Evolutionary conservation across 345 rosid genomes (phyloP), one percentile per base, ranked within the genome.

Genomic region (Ceriops zippeliana): DNA sequence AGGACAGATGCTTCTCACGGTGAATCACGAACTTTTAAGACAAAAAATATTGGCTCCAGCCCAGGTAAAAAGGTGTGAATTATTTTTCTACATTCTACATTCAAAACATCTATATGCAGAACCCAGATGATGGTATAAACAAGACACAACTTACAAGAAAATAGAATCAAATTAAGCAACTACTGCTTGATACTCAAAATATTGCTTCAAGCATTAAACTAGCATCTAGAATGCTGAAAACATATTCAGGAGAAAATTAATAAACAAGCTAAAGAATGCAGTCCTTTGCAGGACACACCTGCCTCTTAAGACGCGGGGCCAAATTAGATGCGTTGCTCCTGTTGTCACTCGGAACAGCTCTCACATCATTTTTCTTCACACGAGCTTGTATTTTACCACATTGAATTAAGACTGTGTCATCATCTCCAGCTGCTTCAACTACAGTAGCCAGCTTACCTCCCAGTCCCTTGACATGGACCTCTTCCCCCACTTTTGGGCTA

Each of bases 311-410:
- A 65, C 62, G 80, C 20, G 69, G 64, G 60, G 77, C 61, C 26
- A 80, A 76, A 59, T 47, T 70, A 28, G 81, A 69, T 31, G 83
- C 58, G 22, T 2, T 61, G 16, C 66, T 84, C 52, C 70, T 75
- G 72, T 54, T 69, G 58, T 69, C 71, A 61, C 63, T 72, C 42
- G 74, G 72, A 73, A 79, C 58, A 20, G 92, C 81, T 71, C 80
- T 81, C 61, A 89, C 68, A 70, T 83, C 83, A 28, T 68, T 81
- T 76, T 80, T 93, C 78, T 88, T 87, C 72, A 88, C 86, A 51
- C 90, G 86, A 70, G 87, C 87, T 65, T 85, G 84, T 54, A 90
- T 73, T 87, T 89, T 90, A 81, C 97, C 97, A 57, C 85, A 86
- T 70, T 89, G 97, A 66, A 93, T 88, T 61, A 90, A 63, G 67